Evolutionary conservation across 208 protist species (phyloP), one percentile per base, ranked within the genome.

Genomic region (Novymonas esmeraldas): DNA sequence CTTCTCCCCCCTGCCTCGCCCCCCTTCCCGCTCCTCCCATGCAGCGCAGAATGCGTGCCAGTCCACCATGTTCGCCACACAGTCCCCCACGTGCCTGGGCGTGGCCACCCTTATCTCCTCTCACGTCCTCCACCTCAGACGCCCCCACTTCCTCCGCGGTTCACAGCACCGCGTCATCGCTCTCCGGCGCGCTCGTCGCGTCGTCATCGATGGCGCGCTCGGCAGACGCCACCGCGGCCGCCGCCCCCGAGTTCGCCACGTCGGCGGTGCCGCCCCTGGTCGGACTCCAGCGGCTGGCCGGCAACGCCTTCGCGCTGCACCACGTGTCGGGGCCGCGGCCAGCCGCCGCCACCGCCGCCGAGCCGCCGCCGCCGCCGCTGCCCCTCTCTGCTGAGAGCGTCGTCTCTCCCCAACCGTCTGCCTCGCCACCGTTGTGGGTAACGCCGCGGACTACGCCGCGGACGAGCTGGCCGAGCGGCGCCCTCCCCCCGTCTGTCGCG

Each of bases 291-390:
- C 46, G 57, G 7, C 38, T 64, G 5, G 56, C 36, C 5, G 66
- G 66, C n/a, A 72, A 72, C 33, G 56, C 26, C 20, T 72, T 72
- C 20, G 50, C 66, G 13, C 55, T 72, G 39, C 66, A 39, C 14
- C 46, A 72, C 28, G 18, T 63, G 22, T 18, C 55, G 4, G 57
- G 41, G 48, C 56, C 57, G 24, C 45, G 45, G 44, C 1, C 26
- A 6, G n/a, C 46, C 6, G 4, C 36, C 36, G 36, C 36, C 36
- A 14, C 36, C 36, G 7, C 36, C 5, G 7, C 36, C 5, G 7
- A 41, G 7, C 11, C 42, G 42, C 6, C 14, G 10, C 4, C 7
- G 10, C 3, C 42, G 16, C 18, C 42, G 18, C 42, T 16, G 18
- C 10, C 14, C 42, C 6, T 48, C 42, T 6, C 42, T 3, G 42